Evolutionary conservation across 2,329 filamentous ascomycete genomes (phyloP).

Genomic region (Stachybotrys elegans): DNA sequence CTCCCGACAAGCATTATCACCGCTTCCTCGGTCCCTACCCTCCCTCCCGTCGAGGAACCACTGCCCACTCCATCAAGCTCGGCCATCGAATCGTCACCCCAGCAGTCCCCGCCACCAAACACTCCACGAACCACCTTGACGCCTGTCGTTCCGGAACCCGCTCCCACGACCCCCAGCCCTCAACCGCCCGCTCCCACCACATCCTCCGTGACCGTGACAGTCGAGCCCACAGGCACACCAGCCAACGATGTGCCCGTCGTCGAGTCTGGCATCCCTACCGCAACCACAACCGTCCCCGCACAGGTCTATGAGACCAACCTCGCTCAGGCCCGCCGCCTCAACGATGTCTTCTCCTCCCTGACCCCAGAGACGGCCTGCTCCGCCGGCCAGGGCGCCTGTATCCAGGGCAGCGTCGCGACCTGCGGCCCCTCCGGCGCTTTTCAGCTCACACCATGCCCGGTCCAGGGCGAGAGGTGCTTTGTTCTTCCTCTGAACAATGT

Average conservation of each 20-base stretch:
- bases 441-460: slow-evolving; percentile 30
- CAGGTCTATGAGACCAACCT: slow-evolving; percentile 40
- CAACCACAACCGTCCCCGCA: slow-evolving; percentile 35
- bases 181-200: background rate
- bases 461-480: slow-evolving; percentile 36
- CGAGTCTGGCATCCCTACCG: slow-evolving; percentile 24
- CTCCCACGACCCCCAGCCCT: background rate
- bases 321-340: slow-evolving; percentile 37
- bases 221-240: slow-evolving; percentile 30
- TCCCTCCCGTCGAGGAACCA: no score
- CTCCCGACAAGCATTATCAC: no score
- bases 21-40: no score
- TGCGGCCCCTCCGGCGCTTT: slow-evolving; percentile 40
- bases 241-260: slow-evolving; percentile 37
- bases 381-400: slow-evolving; percentile 44
- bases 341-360: slow-evolving; percentile 39
- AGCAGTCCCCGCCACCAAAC: slow-evolving; percentile 9
- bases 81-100: no score
- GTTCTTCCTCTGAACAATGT: slow-evolving; percentile 49
- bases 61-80: no score
- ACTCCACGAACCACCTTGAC: background rate
- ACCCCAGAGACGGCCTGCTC: slow-evolving; percentile 42
- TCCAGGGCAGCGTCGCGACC: slow-evolving; percentile 41
- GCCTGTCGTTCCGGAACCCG: background rate
- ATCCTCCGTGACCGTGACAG: slow-evolving; percentile 5